Percentiles rank a stretch among this genome's conserved stretches.
phyloP scores from a whole-genome alignment of 768 basidiomycete species.

The Nevesoporus exiguus region DNA sequence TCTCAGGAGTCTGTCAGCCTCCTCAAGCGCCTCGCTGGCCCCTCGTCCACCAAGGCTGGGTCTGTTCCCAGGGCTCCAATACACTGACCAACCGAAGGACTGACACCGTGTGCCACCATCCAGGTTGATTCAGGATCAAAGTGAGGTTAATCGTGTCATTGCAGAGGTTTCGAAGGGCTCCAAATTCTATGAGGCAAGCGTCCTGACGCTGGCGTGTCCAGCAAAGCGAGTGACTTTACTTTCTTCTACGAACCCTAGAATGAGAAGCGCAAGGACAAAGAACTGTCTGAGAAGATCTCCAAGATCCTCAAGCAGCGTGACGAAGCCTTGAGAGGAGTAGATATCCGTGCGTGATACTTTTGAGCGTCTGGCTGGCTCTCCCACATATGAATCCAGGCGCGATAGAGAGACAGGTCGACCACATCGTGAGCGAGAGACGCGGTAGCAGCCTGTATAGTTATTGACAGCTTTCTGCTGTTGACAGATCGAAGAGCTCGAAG shows the following conservation, averaged over 20 bases:
- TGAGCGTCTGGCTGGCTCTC: not conserved
- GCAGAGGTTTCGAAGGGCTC: slow-evolving; percentile 91
- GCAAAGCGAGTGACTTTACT: slow-evolving; percentile 1
- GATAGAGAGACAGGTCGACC: slow-evolving; percentile 66
- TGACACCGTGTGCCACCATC: slow-evolving; percentile 9
- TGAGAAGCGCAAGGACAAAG: slow-evolving; percentile 87
- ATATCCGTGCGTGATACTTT: slow-evolving; percentile 46
- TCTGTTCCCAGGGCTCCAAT: slow-evolving; percentile 33
- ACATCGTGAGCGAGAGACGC: slow-evolving; percentile 49
- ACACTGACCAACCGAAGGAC: not conserved
- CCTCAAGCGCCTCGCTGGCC: slow-evolving; percentile 78
- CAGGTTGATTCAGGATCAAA: slow-evolving; percentile 72
- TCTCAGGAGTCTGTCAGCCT: slow-evolving; percentile 70
- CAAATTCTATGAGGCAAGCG: slow-evolving; percentile 78
- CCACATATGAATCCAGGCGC: slow-evolving; percentile 37
- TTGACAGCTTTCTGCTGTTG: not conserved
- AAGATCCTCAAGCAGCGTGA: slow-evolving; percentile 65
- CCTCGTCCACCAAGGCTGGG: slow-evolving; percentile 89
- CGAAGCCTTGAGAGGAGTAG: slow-evolving; percentile 50
- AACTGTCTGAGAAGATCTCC: slow-evolving; percentile 72
- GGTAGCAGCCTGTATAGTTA: not conserved
- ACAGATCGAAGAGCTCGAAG: slow-evolving; percentile 67
- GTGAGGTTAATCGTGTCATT: slow-evolving; percentile 84
- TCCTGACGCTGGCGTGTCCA: not conserved
- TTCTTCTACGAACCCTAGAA: slow-evolving; percentile 45